phyloP scores from a whole-genome alignment of 1,284 basidiomycete species.

The Fomitopsis pinicola region DNA sequence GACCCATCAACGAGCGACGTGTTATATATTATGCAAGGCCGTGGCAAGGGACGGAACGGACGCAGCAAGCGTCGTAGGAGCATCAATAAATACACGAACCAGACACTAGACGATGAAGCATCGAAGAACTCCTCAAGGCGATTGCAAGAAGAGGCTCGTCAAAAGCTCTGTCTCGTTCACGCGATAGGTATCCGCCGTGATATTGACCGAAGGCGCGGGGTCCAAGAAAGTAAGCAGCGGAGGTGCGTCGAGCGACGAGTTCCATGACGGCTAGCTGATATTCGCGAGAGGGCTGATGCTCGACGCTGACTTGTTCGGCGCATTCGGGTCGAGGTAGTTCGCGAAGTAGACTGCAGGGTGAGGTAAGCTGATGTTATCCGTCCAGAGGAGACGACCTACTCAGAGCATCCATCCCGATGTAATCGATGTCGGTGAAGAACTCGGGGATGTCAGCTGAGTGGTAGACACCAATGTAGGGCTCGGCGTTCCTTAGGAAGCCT shows the following conservation, averaged over 20 bases:
- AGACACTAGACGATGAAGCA: too few relatives aligned
- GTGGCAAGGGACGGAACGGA: too few relatives aligned
- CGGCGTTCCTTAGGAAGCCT: not conserved
- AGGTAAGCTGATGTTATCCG: not conserved
- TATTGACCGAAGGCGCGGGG: constrained; percentile 1
- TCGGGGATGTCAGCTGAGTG: constrained; percentile 11
- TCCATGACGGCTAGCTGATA: constrained; percentile 38
- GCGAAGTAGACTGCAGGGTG: constrained; percentile 25
- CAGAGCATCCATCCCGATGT: not conserved
- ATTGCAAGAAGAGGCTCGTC: not conserved
- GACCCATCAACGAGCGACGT: too few relatives aligned
- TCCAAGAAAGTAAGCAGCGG: constrained; percentile 44
- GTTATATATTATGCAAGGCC: too few relatives aligned
- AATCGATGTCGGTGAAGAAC: not conserved
- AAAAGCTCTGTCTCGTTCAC: not conserved
- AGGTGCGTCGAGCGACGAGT: constrained; percentile 35
- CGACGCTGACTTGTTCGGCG: constrained; percentile 4
- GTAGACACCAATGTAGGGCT: constrained; percentile 28
- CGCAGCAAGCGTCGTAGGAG: too few relatives aligned
- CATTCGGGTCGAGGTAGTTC: constrained; percentile 36
- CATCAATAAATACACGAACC: too few relatives aligned
- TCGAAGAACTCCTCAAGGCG: not conserved
- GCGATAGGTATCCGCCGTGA: constrained; percentile 3
- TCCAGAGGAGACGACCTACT: not conserved
- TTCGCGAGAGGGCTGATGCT: constrained; percentile 31